Evolutionary conservation across 106 monocot genomes (phyloP).

Genomic region (Xerophyta viscosa): DNA sequence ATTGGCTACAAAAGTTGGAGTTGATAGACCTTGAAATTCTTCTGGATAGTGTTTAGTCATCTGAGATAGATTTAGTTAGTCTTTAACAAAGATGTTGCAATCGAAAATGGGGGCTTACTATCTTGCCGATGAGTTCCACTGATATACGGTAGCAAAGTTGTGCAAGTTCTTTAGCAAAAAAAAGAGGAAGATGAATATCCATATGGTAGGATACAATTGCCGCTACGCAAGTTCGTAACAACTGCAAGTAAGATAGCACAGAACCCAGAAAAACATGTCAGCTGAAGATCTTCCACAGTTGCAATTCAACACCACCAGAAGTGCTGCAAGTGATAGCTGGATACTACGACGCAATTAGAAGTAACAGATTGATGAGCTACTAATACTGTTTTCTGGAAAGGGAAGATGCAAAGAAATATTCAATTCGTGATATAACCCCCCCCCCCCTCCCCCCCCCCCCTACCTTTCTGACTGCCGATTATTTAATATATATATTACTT

Average conservation of each 20-base stretch:
- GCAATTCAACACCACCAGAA: conserved; percentile 95
- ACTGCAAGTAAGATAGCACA: conserved; percentile 77
- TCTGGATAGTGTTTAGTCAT: conserved; percentile 99
- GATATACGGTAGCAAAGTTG: too few relatives aligned
- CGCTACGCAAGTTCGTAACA: conserved; percentile 83
- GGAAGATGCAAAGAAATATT: not conserved
- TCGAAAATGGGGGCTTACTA: too few relatives aligned
- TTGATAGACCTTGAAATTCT: conserved; percentile 92
- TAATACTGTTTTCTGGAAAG: not conserved
- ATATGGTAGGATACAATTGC: conserved; percentile 76
- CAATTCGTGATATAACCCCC: not conserved
- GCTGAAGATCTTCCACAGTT: conserved; percentile 91
- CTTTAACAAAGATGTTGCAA: conserved; percentile 11
- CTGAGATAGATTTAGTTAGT: conserved; percentile 58
- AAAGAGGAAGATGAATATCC: too few relatives aligned
- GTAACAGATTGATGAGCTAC: not conserved
- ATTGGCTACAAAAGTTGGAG: conserved; percentile 91
- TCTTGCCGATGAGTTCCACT: too few relatives aligned
- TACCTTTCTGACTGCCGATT: too few relatives aligned
- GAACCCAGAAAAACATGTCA: conserved; percentile 80
- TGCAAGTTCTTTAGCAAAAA: too few relatives aligned
- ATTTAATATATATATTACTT: too few relatives aligned
- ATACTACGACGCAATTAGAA: conserved; percentile 59
- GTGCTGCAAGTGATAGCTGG: conserved; percentile 66
- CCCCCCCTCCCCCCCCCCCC: too few relatives aligned